phyloP scores from a whole-genome alignment of 257 asterid species.

The Mitragyna speciosa region DNA sequence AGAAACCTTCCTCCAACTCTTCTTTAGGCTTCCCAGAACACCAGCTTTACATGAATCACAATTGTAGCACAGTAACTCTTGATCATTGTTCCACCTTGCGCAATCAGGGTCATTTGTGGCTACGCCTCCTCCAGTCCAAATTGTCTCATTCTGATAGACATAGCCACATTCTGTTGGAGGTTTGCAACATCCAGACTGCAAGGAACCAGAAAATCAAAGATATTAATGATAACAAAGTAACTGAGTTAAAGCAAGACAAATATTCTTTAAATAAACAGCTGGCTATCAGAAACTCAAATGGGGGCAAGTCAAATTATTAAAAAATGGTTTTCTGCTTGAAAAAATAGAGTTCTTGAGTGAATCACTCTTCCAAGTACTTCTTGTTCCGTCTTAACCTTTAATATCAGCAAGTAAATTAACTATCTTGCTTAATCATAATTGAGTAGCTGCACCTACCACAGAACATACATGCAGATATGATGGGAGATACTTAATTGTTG shows the following conservation, averaged over 20 bases:
- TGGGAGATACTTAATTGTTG: neutral
- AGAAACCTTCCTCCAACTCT: conserved; percentile 85
- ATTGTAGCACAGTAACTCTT: conserved; percentile 52
- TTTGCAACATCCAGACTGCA: conserved; percentile 94
- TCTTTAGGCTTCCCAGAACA: conserved; percentile 73
- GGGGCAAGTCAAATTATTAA: neutral
- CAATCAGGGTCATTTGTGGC: conserved; percentile 56
- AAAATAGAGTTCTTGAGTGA: neutral
- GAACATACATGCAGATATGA: neutral
- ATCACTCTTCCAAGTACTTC: neutral
- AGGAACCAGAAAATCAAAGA: neutral
- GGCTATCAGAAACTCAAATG: neutral
- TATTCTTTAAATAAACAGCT: neutral
- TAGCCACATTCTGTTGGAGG: conserved; percentile 82
- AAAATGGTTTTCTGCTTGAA: neutral
- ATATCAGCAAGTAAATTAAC: neutral
- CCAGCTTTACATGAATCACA: conserved; percentile 93
- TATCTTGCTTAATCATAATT: neutral
- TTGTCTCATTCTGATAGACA: conserved; percentile 59
- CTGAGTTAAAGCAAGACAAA: neutral
- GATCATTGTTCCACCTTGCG: conserved; percentile 67
- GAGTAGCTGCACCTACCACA: neutral
- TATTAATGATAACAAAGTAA: neutral
- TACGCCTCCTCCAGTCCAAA: conserved; percentile 48
- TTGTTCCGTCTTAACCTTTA: neutral